Evolutionary conservation across 2,329 filamentous ascomycete genomes (phyloP), one percentile per base, ranked within the genome.

Genomic region (Hypoxylon sp.): DNA sequence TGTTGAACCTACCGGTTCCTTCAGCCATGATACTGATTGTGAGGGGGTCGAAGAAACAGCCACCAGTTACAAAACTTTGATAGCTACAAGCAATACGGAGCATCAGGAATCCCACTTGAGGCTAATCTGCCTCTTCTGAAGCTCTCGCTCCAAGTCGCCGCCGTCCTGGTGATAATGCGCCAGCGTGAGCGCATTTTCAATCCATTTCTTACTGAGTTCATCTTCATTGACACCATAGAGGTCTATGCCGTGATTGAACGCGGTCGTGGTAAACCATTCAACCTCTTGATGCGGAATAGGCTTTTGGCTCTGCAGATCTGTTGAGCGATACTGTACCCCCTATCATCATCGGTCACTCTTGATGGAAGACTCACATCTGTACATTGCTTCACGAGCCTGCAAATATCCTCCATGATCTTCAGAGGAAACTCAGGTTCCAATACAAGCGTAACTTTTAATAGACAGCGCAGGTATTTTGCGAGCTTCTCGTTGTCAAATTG

Each of bases 401-500:
- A 82, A 1, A 88, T 86, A 73, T 93, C 88, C n/a, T 88, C 84
- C 6, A 93, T 79, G 3, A 93, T 82, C 47, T 84, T 81, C 52
- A 90, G 80, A 8, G 87, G 86, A 14, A 88, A 77, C 0, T 77
- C 76, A 19, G 88, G 84, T 48, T 89, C 84, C 3, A 85, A 80
- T 1, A 85, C 80, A 0, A 94, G 78, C 0, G 90, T 85, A 0
- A 88, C 82, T 66, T 91, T 90, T 69, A 95, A 91, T 1, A 96
- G 82, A 71, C 91, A 94, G 0, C 92, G 87, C 47, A 95, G 86
- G 81, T 96, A 97, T 71, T 90, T 91, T 6, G 91, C 87, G 0
- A 96, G 81, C 70, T 88, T 89, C 0, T 76, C 74, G 3, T 82
- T 81, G 66, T 90, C 84, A 46, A 89, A 87, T 0, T 77, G 73